Conservation (phyloP, 2,329 filamentous ascomycete genomes). For the Colletotrichum echinochloae region DNA sequence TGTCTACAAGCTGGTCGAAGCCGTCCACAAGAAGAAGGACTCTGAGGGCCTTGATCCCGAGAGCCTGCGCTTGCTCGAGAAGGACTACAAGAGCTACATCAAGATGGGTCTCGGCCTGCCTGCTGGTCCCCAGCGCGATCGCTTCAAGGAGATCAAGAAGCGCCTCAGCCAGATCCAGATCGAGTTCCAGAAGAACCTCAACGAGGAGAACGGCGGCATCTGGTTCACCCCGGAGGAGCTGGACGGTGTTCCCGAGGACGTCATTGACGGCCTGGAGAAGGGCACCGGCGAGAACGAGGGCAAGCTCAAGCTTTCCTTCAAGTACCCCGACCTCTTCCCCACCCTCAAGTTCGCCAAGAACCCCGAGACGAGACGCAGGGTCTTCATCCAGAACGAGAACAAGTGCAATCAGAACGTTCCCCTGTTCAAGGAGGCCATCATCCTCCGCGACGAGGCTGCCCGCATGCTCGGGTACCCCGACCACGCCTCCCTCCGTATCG, state of each 20-base stretch:
- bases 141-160: slow-evolving; percentile 91
- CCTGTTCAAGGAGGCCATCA: slow-evolving; percentile 66
- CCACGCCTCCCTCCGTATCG: slow-evolving; percentile 67
- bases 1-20: slow-evolving; percentile 75
- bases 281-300: slow-evolving; percentile 79
- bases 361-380: slow-evolving; percentile 73
- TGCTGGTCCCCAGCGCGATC: slow-evolving; percentile 75
- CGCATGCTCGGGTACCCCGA: slow-evolving; percentile 67
- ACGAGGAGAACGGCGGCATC: slow-evolving; percentile 84
- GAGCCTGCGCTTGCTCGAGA: slow-evolving; percentile 78
- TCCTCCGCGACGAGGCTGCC: slow-evolving; percentile 67
- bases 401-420: slow-evolving; percentile 74
- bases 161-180: slow-evolving; percentile 80
- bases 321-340: slow-evolving; percentile 85
- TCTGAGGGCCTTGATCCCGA: slow-evolving; percentile 73
- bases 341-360: slow-evolving; percentile 81
- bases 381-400: slow-evolving; percentile 83
- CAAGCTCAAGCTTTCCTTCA: slow-evolving; percentile 81
- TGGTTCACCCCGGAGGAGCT: slow-evolving; percentile 83
- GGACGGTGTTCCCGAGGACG: slow-evolving; percentile 79
- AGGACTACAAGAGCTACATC: slow-evolving; percentile 82
- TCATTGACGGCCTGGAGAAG: slow-evolving; percentile 75
- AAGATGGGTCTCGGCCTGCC: slow-evolving; percentile 80
- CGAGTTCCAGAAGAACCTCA: slow-evolving; percentile 82
- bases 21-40: slow-evolving; percentile 64